Percentiles rank a stretch among this genome's conserved stretches.
These are phyloP conservation scores for Rhinocladiella mackenziei DNA, from an alignment of 2,329 filamentous ascomycete genomes.

Conservation along the genomic window DNA sequence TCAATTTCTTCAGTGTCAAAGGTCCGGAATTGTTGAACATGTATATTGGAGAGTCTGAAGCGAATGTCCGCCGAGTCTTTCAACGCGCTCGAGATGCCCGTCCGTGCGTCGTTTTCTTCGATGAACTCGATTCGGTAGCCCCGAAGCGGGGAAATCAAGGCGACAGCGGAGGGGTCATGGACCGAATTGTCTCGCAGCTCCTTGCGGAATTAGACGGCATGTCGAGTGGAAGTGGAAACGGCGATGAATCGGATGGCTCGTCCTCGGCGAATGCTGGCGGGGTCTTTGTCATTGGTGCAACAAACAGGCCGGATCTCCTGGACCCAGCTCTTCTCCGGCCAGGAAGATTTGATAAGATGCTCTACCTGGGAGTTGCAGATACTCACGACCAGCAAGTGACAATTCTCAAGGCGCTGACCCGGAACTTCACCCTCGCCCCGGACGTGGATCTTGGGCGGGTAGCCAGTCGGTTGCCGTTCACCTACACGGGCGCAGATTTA, in stretches of 20 bases:
- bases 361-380: constrained; percentile 93
- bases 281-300: constrained; percentile 95
- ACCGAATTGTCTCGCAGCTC: constrained; percentile 90
- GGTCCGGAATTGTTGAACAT: constrained; percentile 89
- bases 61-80: constrained; percentile 85
- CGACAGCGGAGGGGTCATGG: constrained; percentile 96
- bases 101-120: constrained; percentile 89
- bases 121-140: constrained; percentile 87
- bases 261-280: constrained; percentile 55
- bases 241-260: constrained; percentile 56
- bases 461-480: constrained; percentile 77
- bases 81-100: constrained; percentile 79
- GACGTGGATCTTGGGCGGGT: constrained; percentile 70
- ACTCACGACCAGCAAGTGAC: constrained; percentile 94
- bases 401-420: constrained; percentile 87
- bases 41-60: constrained; percentile 94
- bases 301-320: constrained; percentile 87
- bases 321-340: constrained; percentile 86
- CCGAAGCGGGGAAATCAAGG: constrained; percentile 96
- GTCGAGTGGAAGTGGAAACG: constrained; percentile 65
- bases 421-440: constrained; percentile 86
- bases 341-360: constrained; percentile 95
- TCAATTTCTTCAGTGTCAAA: constrained; percentile 94
- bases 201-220: constrained; percentile 95
- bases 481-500: constrained; percentile 94